Conservation (phyloP, 2,329 filamentous ascomycete species). For the Pseudogymnoascus sp. region DNA sequence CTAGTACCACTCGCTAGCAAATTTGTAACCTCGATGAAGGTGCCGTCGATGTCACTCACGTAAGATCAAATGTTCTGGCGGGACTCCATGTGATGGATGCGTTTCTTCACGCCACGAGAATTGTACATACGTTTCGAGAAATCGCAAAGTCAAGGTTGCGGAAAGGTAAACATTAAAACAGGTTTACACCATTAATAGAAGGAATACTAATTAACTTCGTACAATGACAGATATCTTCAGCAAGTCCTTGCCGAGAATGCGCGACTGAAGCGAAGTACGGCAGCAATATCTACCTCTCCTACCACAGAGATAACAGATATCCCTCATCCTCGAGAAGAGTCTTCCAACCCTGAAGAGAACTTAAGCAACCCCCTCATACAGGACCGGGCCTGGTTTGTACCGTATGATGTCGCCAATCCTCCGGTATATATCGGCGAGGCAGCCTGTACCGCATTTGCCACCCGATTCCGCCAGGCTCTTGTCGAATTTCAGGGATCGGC, state of each 20-base stretch:
- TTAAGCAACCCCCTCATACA: conserved; percentile 29
- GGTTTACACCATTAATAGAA: not conserved
- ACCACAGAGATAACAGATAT: not conserved
- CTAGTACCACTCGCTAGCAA: not conserved
- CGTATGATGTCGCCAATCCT: conserved; percentile 25
- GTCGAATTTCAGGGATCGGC: conserved; percentile 17
- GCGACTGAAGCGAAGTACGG: conserved; percentile 13
- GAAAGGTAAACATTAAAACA: not conserved
- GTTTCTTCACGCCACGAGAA: conserved; percentile 14
- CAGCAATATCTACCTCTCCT: conserved; percentile 16
- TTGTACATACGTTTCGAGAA: conserved; percentile 3
- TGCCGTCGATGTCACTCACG: conserved; percentile 15
- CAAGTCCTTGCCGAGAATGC: conserved; percentile 7
- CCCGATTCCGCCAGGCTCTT: conserved; percentile 29
- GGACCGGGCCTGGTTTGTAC: conserved; percentile 31
- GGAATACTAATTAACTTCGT: not conserved
- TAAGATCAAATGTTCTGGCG: conserved; percentile 31
- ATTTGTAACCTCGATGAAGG: not conserved
- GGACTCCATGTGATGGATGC: conserved; percentile 28
- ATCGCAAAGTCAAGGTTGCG: not conserved
- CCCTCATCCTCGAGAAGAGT: conserved; percentile 21
- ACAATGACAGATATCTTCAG: conserved; percentile 10
- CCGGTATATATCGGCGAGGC: conserved; percentile 32
- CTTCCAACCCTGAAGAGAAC: conserved; percentile 27
- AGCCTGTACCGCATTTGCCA: conserved; percentile 32